Evolutionary conservation across 2,329 filamentous ascomycete genomes (phyloP).

Genomic region (Pyricularia grisea): DNA sequence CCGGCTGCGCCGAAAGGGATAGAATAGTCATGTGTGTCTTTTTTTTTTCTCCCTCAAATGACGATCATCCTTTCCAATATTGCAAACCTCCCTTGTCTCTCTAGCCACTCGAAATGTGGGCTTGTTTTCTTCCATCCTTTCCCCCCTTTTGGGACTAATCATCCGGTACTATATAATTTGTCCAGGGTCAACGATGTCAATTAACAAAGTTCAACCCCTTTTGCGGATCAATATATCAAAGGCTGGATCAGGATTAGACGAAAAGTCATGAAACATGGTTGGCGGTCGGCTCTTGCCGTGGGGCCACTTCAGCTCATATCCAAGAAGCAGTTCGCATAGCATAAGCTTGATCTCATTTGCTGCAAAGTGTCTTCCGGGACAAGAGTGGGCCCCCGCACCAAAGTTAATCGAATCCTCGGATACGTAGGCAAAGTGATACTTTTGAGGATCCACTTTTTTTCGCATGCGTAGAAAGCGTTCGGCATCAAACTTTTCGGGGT

Average conservation of each 20-base stretch:
- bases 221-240: no score
- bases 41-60: no score
- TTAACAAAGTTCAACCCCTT: no score
- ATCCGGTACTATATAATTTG: no score
- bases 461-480: slow-evolving; percentile 27
- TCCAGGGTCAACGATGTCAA: no score
- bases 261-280: no score
- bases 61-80: neutral
- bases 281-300: slow-evolving; percentile 18
- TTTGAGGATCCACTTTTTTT: slow-evolving; percentile 17
- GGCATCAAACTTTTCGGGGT: slow-evolving; percentile 27
- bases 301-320: slow-evolving; percentile 30
- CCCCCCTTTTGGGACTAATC: no score
- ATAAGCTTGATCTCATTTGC: slow-evolving; percentile 35
- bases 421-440: slow-evolving; percentile 14
- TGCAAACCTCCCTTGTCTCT: neutral
- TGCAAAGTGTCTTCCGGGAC: slow-evolving; percentile 39
- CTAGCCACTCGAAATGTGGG: no score
- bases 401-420: slow-evolving; percentile 33
- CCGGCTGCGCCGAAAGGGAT: no score
- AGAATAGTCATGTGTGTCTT: no score
- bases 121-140: no score
- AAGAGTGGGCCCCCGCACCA: slow-evolving; percentile 36
- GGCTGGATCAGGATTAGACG: no score
- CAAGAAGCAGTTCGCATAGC: slow-evolving; percentile 28